Conservation (phyloP, 495 filamentous ascomycete species). For the Xylaria cubensis region DNA sequence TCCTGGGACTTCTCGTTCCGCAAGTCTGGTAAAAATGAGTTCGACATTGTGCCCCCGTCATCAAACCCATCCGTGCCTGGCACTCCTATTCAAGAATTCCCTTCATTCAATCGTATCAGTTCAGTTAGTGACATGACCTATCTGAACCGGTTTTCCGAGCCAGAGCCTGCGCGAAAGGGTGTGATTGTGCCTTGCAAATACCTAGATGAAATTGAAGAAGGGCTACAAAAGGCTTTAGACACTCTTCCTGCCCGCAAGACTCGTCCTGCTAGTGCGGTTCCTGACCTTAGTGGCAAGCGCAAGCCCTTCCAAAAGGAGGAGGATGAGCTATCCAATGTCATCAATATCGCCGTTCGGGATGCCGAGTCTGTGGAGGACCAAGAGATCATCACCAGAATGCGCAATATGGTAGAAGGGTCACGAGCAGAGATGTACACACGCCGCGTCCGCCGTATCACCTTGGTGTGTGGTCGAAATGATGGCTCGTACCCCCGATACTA, state of each 20-base stretch:
- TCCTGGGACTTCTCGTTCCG: constrained; percentile 96
- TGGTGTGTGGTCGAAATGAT: constrained; percentile 94
- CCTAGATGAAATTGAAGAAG: constrained; percentile 90
- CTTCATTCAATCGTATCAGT: constrained; percentile 75
- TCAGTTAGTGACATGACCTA: constrained; percentile 98
- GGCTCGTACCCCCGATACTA: constrained; percentile 97
- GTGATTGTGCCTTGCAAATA: constrained; percentile 92
- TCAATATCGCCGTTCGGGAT: constrained; percentile 91
- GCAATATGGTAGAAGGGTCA: constrained; percentile 75
- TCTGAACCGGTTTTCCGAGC: constrained; percentile 67
- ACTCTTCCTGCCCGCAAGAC: constrained; percentile 68
- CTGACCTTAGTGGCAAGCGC: constrained; percentile 76
- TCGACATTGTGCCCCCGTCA: constrained; percentile 76
- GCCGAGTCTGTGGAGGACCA: constrained; percentile 84
- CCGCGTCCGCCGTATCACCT: constrained; percentile 86
- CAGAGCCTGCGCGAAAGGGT: constrained; percentile 87
- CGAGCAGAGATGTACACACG: constrained; percentile 83
- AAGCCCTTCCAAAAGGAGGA: constrained; percentile 63
- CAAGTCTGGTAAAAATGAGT: constrained; percentile 89
- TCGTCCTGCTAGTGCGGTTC: constrained; percentile 56
- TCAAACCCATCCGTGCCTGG: constrained; percentile 82
- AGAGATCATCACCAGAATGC: constrained; percentile 77
- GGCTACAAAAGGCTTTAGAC: constrained; percentile 80
- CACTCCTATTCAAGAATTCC: constrained; percentile 69
- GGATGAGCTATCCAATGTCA: constrained; percentile 85